Evolutionary conservation across 2,329 filamentous ascomycete species (phyloP).

Genomic region (Sporothrix phasma): DNA sequence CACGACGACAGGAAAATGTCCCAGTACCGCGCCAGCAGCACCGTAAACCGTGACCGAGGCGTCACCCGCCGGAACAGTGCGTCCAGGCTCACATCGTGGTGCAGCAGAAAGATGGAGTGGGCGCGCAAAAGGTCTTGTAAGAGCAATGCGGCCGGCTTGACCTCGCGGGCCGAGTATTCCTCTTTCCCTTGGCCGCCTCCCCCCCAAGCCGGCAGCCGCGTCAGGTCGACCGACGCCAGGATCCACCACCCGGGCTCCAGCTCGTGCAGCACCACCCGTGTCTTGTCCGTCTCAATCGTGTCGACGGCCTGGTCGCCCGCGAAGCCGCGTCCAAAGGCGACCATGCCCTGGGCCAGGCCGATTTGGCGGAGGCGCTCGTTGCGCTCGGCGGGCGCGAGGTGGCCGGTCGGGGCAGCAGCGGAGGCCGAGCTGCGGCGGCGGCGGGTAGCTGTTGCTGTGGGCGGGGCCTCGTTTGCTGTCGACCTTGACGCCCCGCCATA

Average conservation of each 20-base stretch:
- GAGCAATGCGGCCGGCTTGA: slow-evolving; percentile 71
- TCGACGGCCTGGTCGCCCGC: slow-evolving; percentile 67
- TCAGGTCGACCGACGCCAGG: slow-evolving; percentile 42
- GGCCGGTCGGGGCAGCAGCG: slow-evolving; percentile 32
- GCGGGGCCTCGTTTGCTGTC: not conserved
- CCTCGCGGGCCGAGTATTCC: slow-evolving; percentile 84
- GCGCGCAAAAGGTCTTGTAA: slow-evolving; percentile 73
- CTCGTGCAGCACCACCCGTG: slow-evolving; percentile 74
- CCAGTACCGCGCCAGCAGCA: slow-evolving; percentile 73
- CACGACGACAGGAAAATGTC: slow-evolving; percentile 58
- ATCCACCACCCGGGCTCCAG: slow-evolving; percentile 94
- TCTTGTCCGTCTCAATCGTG: slow-evolving; percentile 82
- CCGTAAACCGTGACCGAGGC: slow-evolving; percentile 59
- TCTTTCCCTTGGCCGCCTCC: slow-evolving; percentile 33
- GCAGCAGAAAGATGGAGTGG: slow-evolving; percentile 74
- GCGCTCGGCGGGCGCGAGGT: slow-evolving; percentile 51
- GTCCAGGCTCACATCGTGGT: slow-evolving; percentile 68
- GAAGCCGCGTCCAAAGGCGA: slow-evolving; percentile 84
- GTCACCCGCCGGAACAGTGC: slow-evolving; percentile 53
- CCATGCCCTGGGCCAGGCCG: slow-evolving; percentile 92
- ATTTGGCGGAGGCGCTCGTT: slow-evolving; percentile 88
- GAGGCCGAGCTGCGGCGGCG: slow-evolving; percentile 33
- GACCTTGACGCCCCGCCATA: slow-evolving; percentile 28
- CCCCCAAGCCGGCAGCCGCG: slow-evolving; percentile 23
- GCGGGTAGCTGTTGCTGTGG: slow-evolving; percentile 20